Conservation (phyloP, 768 basidiomycete genomes). For the Serendipita sp. region DNA sequence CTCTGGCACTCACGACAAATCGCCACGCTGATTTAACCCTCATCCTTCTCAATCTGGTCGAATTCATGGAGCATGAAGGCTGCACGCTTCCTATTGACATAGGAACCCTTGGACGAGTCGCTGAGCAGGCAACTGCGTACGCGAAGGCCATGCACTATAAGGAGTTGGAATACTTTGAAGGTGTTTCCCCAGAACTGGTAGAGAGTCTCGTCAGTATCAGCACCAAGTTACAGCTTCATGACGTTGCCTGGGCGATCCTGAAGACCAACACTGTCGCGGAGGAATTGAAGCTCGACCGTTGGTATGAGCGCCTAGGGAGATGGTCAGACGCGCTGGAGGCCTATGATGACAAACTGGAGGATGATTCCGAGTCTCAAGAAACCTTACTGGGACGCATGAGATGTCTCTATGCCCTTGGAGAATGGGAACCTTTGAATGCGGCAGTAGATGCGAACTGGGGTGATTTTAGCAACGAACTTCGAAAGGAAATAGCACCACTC, state of each 20-base stretch:
- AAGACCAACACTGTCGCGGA: conserved; percentile 73
- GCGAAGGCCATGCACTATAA: conserved; percentile 98
- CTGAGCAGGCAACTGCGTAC: conserved; percentile 83
- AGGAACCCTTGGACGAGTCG: conserved; percentile 83
- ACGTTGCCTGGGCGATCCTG: conserved; percentile 75
- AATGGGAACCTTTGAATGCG: conserved; percentile 82
- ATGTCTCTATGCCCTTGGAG: conserved; percentile 89
- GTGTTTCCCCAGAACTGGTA: conserved; percentile 78
- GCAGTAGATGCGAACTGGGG: conserved; percentile 84
- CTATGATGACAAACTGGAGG: conserved; percentile 61
- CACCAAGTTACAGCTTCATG: conserved; percentile 88
- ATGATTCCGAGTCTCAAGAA: conserved; percentile 62
- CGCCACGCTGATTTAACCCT: conserved; percentile 69
- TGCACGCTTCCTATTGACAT: conserved; percentile 88
- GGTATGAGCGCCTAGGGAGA: conserved; percentile 90
- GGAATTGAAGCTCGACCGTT: conserved; percentile 85
- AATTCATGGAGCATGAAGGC: conserved; percentile 99
- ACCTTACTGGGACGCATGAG: conserved; percentile 84
- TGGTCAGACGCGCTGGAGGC: conserved; percentile 88
- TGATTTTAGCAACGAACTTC: conserved; percentile 65
- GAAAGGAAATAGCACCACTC: conserved; percentile 85
- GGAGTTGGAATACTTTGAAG: conserved; percentile 89
- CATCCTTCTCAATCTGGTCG: conserved; percentile 79
- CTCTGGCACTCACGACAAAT: conserved; percentile 50
- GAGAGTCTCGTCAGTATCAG: conserved; percentile 94